Conservation (phyloP, 768 basidiomycete species). For the Panus rudis region DNA sequence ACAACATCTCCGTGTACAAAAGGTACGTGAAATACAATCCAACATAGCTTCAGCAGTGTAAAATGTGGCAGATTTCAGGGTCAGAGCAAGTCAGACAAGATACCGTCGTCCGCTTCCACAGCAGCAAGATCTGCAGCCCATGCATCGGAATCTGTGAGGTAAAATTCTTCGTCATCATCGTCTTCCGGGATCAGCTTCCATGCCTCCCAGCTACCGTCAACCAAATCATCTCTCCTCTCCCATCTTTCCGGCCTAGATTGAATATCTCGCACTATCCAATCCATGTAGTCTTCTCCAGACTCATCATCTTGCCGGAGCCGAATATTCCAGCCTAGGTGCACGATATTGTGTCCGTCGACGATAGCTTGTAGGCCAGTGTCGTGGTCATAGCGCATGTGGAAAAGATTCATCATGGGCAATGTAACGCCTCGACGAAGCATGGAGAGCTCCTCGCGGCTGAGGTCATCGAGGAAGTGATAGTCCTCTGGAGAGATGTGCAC, state of each 20-base stretch:
- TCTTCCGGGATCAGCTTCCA: constrained; percentile 29
- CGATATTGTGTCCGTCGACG: constrained; percentile 31
- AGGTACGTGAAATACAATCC: no score
- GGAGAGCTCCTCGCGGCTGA: constrained; percentile 27
- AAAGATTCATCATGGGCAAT: constrained; percentile 48
- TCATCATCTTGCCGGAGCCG: constrained; percentile 35
- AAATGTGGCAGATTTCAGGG: no score
- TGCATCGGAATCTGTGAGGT: constrained; percentile 33
- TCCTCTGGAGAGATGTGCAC: constrained; percentile 29
- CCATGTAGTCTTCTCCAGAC: constrained; percentile 34
- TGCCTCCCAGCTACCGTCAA: constrained; percentile 38
- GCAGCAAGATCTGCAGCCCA: constrained; percentile 22
- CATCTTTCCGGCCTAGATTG: constrained; percentile 38
- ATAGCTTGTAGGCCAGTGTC: constrained; percentile 43
- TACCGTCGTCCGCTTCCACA: constrained; percentile 1
- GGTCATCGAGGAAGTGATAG: constrained; percentile 26
- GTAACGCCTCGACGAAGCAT: constrained; percentile 58
- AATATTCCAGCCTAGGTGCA: constrained; percentile 70
- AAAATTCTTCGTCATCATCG: constrained; percentile 27
- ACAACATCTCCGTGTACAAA: no score
- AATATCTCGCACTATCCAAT: constrained; percentile 34
- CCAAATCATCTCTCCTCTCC: constrained; percentile 23
- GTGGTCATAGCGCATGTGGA: constrained; percentile 49
- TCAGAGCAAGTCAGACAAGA: no score
- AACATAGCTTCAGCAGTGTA: no score